Evolutionary conservation across 306 rosid genomes (phyloP).

Genomic region (Ammopiptanthus mongolicus): DNA sequence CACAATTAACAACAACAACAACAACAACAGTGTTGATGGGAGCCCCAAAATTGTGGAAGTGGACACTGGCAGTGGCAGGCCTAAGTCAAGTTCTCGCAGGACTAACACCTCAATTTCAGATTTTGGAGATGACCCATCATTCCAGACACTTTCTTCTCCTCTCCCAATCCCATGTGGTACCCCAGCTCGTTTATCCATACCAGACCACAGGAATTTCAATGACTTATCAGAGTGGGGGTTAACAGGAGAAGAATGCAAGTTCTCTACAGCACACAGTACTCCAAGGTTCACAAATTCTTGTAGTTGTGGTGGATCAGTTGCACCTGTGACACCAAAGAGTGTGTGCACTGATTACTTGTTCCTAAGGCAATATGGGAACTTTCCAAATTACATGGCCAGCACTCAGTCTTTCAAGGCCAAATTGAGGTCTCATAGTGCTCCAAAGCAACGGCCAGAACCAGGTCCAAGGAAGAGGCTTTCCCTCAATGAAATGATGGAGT

Average conservation of each 20-base stretch:
- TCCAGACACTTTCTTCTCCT: slow-evolving; percentile 48
- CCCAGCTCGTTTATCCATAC: slow-evolving; percentile 44
- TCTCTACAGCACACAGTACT: slow-evolving; percentile 86
- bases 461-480: slow-evolving; percentile 61
- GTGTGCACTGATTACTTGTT: slow-evolving; percentile 37
- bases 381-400: slow-evolving; percentile 68
- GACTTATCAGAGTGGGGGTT: slow-evolving; percentile 67
- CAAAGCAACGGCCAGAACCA: slow-evolving; percentile 78
- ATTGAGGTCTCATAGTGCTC: slow-evolving; percentile 84
- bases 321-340: slow-evolving; percentile 53
- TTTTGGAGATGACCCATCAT: slow-evolving; percentile 52
- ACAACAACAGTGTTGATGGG: slow-evolving; percentile 33
- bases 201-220: slow-evolving; percentile 39
- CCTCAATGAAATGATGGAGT: slow-evolving; percentile 64
- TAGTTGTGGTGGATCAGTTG: slow-evolving; percentile 26
- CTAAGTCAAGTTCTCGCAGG: slow-evolving; percentile 65
- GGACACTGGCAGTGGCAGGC: slow-evolving; percentile 66
- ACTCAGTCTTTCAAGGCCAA: slow-evolving; percentile 82
- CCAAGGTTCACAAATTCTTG: slow-evolving; percentile 59
- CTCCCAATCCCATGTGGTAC: slow-evolving; percentile 33
- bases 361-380: slow-evolving; percentile 34
- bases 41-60: slow-evolving; percentile 85
- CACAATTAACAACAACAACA: slow-evolving; percentile 14
- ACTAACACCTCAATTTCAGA: slow-evolving; percentile 61
- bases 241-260: slow-evolving; percentile 61